Evolutionary conservation across 2,329 filamentous ascomycete species (phyloP).

Genomic region (Clarireedia sp.): DNA sequence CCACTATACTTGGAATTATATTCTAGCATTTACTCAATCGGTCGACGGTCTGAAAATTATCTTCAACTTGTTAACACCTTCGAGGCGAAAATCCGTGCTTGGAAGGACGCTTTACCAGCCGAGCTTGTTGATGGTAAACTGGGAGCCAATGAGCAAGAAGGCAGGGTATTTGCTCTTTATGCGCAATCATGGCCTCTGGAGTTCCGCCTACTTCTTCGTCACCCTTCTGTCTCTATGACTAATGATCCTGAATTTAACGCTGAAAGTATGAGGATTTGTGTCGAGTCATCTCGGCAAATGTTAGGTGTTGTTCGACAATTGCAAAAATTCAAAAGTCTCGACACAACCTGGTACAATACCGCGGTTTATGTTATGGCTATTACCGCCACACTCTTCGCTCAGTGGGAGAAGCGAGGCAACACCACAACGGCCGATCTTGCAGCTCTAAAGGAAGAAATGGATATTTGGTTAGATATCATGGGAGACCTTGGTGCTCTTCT

Average conservation of each 20-base stretch:
- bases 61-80: conserved; percentile 53
- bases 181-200: conserved; percentile 47
- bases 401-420: conserved; percentile 57
- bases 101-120: conserved; percentile 56
- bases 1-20: conserved; percentile 67
- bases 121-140: conserved; percentile 44
- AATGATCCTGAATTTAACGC: conserved; percentile 47
- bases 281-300: conserved; percentile 57
- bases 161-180: conserved; percentile 46
- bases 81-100: conserved; percentile 55
- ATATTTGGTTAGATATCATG: conserved; percentile 59
- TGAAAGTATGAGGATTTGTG: conserved; percentile 57
- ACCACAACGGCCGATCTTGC: conserved; percentile 51
- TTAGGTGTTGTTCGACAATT: conserved; percentile 52
- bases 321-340: conserved; percentile 57
- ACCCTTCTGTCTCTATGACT: conserved; percentile 52
- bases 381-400: conserved; percentile 62
- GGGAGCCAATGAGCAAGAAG: conserved; percentile 33
- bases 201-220: conserved; percentile 51
- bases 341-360: conserved; percentile 71
- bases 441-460: conserved; percentile 59
- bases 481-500: conserved; percentile 58
- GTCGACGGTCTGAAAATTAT: conserved; percentile 55
- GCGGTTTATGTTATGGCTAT: conserved; percentile 66
- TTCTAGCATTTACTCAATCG: conserved; percentile 65